A percentile compares a stretch with the other conserved stretches of the same genome.
Conservation (phyloP, 2,329 filamentous ascomycete genomes). For the Fusarium sp. region DNA sequence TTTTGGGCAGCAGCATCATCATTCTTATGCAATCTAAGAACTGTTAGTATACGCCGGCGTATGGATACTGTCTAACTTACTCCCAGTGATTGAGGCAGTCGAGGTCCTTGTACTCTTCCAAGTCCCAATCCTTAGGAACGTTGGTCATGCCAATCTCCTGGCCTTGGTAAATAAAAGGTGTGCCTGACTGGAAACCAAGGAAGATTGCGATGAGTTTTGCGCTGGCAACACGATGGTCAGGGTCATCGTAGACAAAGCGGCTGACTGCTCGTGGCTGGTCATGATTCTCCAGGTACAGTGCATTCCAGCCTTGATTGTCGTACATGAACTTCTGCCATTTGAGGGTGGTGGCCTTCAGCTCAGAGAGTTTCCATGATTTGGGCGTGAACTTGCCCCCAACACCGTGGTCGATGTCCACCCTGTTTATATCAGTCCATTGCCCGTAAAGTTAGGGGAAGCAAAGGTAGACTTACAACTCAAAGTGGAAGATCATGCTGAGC, state of each 20-base stretch:
- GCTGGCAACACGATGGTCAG: conserved; percentile 60
- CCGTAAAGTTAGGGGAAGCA: too few species aligned
- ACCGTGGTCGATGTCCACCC: conserved; percentile 63
- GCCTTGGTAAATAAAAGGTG: conserved; percentile 76
- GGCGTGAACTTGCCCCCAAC: conserved; percentile 58
- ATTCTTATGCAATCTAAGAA: conserved; percentile 51
- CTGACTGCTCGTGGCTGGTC: conserved; percentile 72
- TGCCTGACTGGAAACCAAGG: conserved; percentile 69
- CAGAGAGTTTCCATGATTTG: conserved; percentile 59
- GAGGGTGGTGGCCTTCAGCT: conserved; percentile 64
- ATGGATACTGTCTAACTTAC: conserved; percentile 43
- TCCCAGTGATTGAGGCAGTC: conserved; percentile 66
- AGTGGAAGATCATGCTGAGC: conserved; percentile 79
- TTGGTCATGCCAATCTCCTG: conserved; percentile 77
- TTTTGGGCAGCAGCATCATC: conserved; percentile 55
- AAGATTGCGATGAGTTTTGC: conserved; percentile 72
- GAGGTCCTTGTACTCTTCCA: conserved; percentile 77
- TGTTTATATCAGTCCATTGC: conserved; percentile 37
- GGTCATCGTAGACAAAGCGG: conserved; percentile 64
- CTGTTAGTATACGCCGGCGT: conserved; percentile 1
- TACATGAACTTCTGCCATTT: conserved; percentile 72
- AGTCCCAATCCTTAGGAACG: conserved; percentile 69
- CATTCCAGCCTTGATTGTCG: conserved; percentile 72
- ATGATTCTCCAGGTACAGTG: conserved; percentile 74
- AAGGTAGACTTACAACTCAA: conserved; percentile 64